Percentiles rank a stretch among this genome's conserved stretches.
Evolutionary conservation across 2,329 filamentous ascomycete genomes (phyloP).

Genomic region (Westerdykella aurantiaca): DNA sequence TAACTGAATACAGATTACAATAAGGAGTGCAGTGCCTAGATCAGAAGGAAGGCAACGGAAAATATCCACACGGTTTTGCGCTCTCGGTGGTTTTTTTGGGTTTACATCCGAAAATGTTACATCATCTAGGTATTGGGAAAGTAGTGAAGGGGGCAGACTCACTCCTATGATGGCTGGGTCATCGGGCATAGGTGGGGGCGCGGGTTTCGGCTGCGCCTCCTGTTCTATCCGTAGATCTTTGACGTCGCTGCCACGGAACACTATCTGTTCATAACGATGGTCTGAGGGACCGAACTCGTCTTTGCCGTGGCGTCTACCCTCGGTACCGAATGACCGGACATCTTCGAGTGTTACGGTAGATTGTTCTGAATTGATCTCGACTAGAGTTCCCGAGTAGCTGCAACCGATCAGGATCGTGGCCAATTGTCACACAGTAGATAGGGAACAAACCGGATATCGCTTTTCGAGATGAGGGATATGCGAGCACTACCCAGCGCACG

Average conservation of each 20-base stretch:
- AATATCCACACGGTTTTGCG: slow-evolving; percentile 94
- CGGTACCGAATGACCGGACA: slow-evolving; percentile 89
- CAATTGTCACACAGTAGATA: slow-evolving; percentile 12
- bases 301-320: slow-evolving; percentile 74
- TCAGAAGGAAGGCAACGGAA: slow-evolving; percentile 99
- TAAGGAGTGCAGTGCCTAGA: slow-evolving; percentile 24
- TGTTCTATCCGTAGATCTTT: slow-evolving; percentile 96
- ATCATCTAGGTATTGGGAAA: slow-evolving; percentile 57
- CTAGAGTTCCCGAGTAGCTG: slow-evolving; percentile 91
- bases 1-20: slow-evolving; percentile 8
- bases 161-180: slow-evolving; percentile 96
- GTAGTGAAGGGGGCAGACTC: slow-evolving; percentile 49
- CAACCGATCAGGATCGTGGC: slow-evolving; percentile 8
- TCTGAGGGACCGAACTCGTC: slow-evolving; percentile 81
- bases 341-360: slow-evolving; percentile 96
- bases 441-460: slow-evolving; percentile 78
- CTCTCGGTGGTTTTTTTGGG: slow-evolving; percentile 73
- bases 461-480: slow-evolving; percentile 96
- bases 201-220: slow-evolving; percentile 63
- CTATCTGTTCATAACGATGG: slow-evolving; percentile 95
- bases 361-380: slow-evolving; percentile 96
- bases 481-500: slow-evolving; percentile 58
- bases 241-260: slow-evolving; percentile 96
- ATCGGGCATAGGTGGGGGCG: slow-evolving; percentile 73
- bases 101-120: slow-evolving; percentile 98